phyloP scores from a whole-genome alignment of 1,284 basidiomycete species.

The Cryptococcus sp. region DNA sequence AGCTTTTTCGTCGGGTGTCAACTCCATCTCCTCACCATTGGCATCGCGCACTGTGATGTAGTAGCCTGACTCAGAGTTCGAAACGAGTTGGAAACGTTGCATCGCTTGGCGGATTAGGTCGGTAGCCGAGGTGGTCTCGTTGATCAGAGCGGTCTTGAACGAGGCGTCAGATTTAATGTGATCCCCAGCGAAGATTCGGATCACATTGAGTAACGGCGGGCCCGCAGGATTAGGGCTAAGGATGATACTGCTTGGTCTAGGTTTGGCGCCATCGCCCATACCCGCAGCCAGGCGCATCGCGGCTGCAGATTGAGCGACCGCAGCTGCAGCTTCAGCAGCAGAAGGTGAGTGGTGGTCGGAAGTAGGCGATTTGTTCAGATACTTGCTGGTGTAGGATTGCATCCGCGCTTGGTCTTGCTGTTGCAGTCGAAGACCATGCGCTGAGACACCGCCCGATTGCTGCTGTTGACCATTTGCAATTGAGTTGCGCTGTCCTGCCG shows the following conservation, averaged over 20 bases:
- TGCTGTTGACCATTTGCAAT: slow-evolving; percentile 24
- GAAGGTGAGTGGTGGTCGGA: slow-evolving; percentile 65
- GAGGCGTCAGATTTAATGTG: slow-evolving; percentile 81
- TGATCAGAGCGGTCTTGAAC: slow-evolving; percentile 95
- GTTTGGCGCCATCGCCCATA: slow-evolving; percentile 11
- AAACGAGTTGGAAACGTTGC: slow-evolving; percentile 78
- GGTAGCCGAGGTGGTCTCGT: slow-evolving; percentile 74
- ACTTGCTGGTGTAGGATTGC: slow-evolving; percentile 77
- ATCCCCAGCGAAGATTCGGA: slow-evolving; percentile 91
- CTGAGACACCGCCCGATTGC: slow-evolving; percentile 41
- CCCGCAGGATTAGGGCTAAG: slow-evolving; percentile 56
- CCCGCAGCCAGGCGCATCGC: slow-evolving; percentile 36
- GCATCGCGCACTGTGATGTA: slow-evolving; percentile 90
- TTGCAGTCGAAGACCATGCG: slow-evolving; percentile 68
- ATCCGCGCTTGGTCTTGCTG: slow-evolving; percentile 85
- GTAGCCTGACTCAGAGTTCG: slow-evolving; percentile 64
- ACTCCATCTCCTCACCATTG: slow-evolving; percentile 72
- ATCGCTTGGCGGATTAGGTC: slow-evolving; percentile 89
- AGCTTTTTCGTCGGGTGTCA: slow-evolving; percentile 73
- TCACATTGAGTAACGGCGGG: slow-evolving; percentile 83
- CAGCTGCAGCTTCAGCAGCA: slow-evolving; percentile 38
- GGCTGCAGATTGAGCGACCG: slow-evolving; percentile 47
- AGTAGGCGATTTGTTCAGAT: slow-evolving; percentile 76
- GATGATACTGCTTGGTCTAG: slow-evolving; percentile 57
- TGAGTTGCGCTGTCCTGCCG: neutral